Evolutionary conservation across 257 asterid genomes (phyloP).

Genomic region (Schizonepeta tenuifolia): DNA sequence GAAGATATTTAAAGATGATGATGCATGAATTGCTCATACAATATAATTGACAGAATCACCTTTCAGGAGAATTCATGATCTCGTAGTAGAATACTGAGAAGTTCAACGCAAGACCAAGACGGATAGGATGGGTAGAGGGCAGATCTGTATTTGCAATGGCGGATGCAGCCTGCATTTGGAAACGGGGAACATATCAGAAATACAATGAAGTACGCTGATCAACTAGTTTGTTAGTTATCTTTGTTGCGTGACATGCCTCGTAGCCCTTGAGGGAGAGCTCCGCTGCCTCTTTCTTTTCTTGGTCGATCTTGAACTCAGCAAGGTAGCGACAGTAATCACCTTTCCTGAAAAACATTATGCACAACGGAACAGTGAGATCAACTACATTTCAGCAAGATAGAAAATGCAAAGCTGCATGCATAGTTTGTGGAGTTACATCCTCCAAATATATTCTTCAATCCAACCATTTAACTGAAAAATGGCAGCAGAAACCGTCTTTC

Average conservation of each 20-base stretch:
- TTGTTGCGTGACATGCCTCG: slow-evolving; percentile 58
- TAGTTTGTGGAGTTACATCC: slow-evolving; percentile 1
- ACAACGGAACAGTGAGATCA: slow-evolving; percentile 21
- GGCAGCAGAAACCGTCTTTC: not conserved
- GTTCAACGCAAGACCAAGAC: slow-evolving; percentile 92
- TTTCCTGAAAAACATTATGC: slow-evolving; percentile 54
- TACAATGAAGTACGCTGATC: slow-evolving; percentile 16
- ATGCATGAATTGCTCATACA: not conserved
- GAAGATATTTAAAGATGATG: slow-evolving; percentile 5
- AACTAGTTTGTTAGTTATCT: not conserved
- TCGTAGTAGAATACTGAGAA: slow-evolving; percentile 88
- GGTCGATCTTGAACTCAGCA: slow-evolving; percentile 84
- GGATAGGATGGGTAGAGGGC: slow-evolving; percentile 82
- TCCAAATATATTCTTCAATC: slow-evolving; percentile 1
- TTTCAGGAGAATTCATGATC: slow-evolving; percentile 87
- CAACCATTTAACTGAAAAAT: slow-evolving; percentile 13
- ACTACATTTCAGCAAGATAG: slow-evolving; percentile 15
- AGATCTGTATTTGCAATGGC: slow-evolving; percentile 70
- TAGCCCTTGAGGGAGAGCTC: slow-evolving; percentile 83
- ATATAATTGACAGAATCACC: slow-evolving; percentile 41
- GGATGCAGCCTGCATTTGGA: slow-evolving; percentile 65
- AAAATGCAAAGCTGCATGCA: not conserved
- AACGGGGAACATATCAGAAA: slow-evolving; percentile 25
- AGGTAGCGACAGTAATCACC: slow-evolving; percentile 88
- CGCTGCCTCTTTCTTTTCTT: slow-evolving; percentile 79